A percentile compares a stretch with the other conserved stretches of the same genome.
phyloP scores from a whole-genome alignment of 257 asterid species.

The Solanum piurae region DNA sequence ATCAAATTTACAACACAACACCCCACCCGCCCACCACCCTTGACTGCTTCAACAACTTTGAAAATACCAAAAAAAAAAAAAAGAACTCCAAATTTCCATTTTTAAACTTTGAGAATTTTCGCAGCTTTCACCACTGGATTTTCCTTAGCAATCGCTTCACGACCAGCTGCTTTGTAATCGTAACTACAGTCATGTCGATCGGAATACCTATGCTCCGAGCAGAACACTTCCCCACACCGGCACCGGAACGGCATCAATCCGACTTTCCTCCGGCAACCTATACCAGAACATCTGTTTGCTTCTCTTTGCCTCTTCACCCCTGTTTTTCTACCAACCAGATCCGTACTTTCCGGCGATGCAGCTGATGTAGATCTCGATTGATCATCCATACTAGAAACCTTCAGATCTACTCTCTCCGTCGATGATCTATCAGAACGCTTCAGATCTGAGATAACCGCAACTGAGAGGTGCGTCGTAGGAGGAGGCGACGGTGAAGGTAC shows the following conservation, averaged over 20 bases:
- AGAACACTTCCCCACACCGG: slow-evolving; percentile 73
- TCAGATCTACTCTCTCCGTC: not conserved
- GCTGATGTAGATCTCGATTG: not conserved
- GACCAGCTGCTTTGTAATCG: slow-evolving; percentile 69
- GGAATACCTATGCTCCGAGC: slow-evolving; percentile 73
- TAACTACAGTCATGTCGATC: slow-evolving; percentile 82
- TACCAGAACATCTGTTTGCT: slow-evolving; percentile 45
- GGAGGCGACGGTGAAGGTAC: slow-evolving; percentile 24
- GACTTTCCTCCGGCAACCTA: slow-evolving; percentile 69
- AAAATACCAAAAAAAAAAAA: not conserved
- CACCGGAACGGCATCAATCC: slow-evolving; percentile 77
- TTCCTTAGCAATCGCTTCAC: slow-evolving; percentile 62
- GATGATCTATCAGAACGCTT: not conserved
- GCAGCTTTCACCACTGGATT: slow-evolving; percentile 89
- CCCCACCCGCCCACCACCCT: not conserved
- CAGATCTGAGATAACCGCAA: slow-evolving; percentile 14
- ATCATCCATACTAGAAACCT: not conserved
- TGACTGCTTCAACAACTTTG: not conserved
- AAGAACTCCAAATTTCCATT: not conserved
- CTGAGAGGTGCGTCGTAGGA: slow-evolving; percentile 6
- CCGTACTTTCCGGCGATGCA: not conserved
- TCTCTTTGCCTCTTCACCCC: slow-evolving; percentile 16
- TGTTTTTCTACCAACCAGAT: not conserved
- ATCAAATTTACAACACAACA: not conserved
- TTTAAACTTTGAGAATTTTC: slow-evolving; percentile 51